Percentiles rank a stretch among this genome's conserved stretches.
phyloP scores from a whole-genome alignment of 139 green algal genomes.

The Volvox africanus region DNA sequence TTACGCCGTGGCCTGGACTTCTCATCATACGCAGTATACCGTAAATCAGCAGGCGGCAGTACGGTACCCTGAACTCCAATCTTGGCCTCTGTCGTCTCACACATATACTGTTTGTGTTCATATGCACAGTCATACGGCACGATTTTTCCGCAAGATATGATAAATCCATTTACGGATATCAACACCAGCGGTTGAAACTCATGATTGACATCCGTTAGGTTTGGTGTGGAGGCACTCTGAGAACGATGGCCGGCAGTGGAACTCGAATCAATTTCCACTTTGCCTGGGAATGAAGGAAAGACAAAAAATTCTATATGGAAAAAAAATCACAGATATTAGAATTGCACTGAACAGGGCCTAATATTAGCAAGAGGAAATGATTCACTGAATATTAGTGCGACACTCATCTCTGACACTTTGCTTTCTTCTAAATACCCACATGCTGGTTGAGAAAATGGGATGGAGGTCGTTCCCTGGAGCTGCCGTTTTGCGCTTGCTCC shows the following conservation, averaged over 20 bases:
- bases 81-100: no score
- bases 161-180: not conserved
- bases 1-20: not conserved
- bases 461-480: no score
- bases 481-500: not conserved
- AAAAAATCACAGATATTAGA: not conserved
- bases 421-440: no score
- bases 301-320: not conserved
- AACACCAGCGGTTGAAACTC: not conserved
- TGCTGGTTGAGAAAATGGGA: no score
- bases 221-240: not conserved
- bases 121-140: slow-evolving; percentile 3
- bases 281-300: not conserved
- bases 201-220: not conserved
- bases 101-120: not conserved
- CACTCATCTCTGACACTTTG: no score
- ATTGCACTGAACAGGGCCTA: not conserved
- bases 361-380: no score
- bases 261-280: not conserved
- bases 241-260: not conserved
- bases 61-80: no score
- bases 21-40: no score
- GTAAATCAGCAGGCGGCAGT: not conserved
- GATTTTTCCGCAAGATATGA: not conserved
- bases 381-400: no score